Base-by-base conservation (phyloP, 176 grass and related monocot species). In the Eleusine coracana region DNA sequence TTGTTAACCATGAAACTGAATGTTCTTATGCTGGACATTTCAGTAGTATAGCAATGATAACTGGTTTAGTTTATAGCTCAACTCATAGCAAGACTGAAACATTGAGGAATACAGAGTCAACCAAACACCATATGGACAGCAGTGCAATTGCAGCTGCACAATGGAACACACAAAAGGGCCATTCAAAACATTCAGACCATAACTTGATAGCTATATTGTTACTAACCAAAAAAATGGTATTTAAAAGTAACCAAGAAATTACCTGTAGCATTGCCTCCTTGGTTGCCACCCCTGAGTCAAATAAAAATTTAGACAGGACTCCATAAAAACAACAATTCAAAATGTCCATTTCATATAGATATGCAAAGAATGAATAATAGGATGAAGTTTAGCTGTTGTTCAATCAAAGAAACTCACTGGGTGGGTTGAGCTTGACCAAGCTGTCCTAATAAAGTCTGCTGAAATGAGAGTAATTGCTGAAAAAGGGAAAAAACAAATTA, bases 391-490 rank as follows among this genome's bases (percentile, higher is more conserved):
- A 62, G 40, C 71, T 64, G 63, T 10, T 84, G 49, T 48, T 74
- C 60, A 85, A 75, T 50, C 54, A 62, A 39, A 88, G 69, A 66
- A 73, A 92, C 97, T 99, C 78, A 99, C 96, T 76, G 85, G 83
- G 46, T 91, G 70, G 97, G 56, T 83, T 88, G 92, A 27, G 80
- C 73, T 54, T 78, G 93, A 68, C 93, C 87, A 83, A 94, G 83
- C 67, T 92, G 93, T 21, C 91, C 83, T 55, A 85, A 90, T 31
- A 94, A 61, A 76, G 85, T 86, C 74, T 92, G 97, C 80, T 95
- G 93, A 74, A 96, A 94, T 41, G 91, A 86, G 76, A 99, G 79
- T 69, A 99, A 73, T 96, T 96, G 93, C 97, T 99, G 81, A 58
- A 68, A 68, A 6, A 82, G 74, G 55, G 67, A 23, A 39, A 66